Percentiles rank a stretch among this genome's conserved stretches.
phyloP scores from a whole-genome alignment of 305 asterid genomes.

The Galium porrigens region DNA sequence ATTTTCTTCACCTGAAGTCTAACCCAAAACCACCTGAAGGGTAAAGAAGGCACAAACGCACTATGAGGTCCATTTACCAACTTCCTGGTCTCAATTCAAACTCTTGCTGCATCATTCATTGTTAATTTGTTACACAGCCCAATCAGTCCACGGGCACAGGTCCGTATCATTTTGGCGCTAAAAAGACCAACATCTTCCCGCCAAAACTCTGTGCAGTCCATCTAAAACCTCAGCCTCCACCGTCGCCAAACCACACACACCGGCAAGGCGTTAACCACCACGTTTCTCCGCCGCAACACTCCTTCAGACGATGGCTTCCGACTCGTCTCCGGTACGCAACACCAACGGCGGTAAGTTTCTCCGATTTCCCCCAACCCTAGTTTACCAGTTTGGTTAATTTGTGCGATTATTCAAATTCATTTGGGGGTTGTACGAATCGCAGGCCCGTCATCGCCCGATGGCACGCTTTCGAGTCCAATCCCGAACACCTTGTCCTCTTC shows the following conservation, averaged over 20 bases:
- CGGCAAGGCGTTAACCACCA: not conserved
- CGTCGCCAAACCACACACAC: conserved; percentile 4
- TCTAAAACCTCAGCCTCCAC: not conserved
- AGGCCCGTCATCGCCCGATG: conserved; percentile 69
- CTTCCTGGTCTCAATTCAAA: no score
- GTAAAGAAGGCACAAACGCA: no score
- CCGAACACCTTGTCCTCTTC: conserved; percentile 67
- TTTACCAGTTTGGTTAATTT: not conserved
- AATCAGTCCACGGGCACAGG: not conserved
- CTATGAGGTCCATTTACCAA: no score
- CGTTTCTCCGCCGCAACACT: not conserved
- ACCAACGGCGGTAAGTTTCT: conserved; percentile 31
- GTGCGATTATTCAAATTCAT: not conserved
- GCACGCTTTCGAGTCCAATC: conserved; percentile 54
- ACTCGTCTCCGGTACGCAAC: conserved; percentile 43
- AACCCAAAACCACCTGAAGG: no score
- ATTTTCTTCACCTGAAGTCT: no score
- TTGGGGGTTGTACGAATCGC: conserved; percentile 9
- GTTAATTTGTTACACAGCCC: conserved; percentile 16
- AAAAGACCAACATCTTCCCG: conserved; percentile 22
- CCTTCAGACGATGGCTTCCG: conserved; percentile 52
- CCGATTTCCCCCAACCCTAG: not conserved
- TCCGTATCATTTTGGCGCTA: conserved; percentile 24
- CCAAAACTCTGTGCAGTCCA: conserved; percentile 18
- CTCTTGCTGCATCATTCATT: no score